These are phyloP conservation scores for Beauveria asiatica DNA, from an alignment of 2,329 filamentous ascomycete species.

Conservation along the genomic window DNA sequence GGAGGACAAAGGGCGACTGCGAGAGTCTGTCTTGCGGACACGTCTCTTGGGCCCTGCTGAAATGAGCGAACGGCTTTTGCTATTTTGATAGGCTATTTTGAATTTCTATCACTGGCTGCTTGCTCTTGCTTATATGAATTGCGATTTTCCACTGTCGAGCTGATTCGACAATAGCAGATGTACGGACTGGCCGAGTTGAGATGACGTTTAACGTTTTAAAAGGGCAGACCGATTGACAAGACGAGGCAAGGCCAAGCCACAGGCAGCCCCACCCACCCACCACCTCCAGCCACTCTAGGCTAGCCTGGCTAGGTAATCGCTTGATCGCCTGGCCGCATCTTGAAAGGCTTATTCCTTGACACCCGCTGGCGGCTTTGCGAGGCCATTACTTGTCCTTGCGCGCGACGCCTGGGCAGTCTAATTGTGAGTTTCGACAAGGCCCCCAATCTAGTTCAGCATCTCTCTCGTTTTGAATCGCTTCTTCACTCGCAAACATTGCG, in stretches of 20 bases:
- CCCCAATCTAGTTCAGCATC: too few species aligned
- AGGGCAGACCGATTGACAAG: background rate
- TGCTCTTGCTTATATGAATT: background rate
- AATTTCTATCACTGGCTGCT: background rate
- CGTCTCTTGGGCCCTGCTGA: background rate
- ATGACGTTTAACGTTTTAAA: background rate
- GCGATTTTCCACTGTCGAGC: background rate
- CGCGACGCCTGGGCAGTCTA: too few species aligned
- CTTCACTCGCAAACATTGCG: background rate
- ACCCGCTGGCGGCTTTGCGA: too few species aligned
- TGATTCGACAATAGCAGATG: background rate
- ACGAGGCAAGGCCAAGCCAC: background rate
- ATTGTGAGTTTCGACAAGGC: too few species aligned
- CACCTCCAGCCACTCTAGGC: background rate
- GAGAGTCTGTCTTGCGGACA: background rate
- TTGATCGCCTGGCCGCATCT: too few species aligned
- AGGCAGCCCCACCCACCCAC: background rate
- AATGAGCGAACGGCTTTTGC: background rate
- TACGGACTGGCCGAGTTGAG: background rate
- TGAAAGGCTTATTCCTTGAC: too few species aligned
- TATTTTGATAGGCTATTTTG: conserved; percentile 1
- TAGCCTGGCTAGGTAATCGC: background rate
- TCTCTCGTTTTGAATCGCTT: too few species aligned
- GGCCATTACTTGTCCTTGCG: too few species aligned
- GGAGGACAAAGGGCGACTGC: background rate